Percentiles rank a stretch among this genome's conserved stretches.
These are phyloP conservation scores for Glaciozyma antarctica DNA, from an alignment of 768 basidiomycete species.

Conservation along the genomic window DNA sequence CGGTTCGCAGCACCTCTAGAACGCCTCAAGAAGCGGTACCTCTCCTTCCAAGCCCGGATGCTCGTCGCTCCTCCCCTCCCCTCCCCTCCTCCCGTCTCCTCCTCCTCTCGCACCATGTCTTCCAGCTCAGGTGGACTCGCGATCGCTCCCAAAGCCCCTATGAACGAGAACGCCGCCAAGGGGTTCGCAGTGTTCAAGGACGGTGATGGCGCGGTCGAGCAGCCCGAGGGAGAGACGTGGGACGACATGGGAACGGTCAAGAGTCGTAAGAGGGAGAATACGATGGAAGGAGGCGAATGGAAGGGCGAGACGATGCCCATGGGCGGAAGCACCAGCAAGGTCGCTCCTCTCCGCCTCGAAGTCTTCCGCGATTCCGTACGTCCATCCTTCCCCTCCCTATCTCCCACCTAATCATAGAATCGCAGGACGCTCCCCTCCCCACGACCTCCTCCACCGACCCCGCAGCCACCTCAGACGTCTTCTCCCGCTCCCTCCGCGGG, in stretches of 20 bases:
- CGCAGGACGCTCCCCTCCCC: constrained; percentile 14
- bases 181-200: constrained; percentile 34
- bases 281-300: constrained; percentile 41
- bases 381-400: not conserved
- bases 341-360: constrained; percentile 42
- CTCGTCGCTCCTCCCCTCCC: constrained; percentile 41
- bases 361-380: constrained; percentile 44
- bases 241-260: constrained; percentile 44
- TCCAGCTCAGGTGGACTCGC: constrained; percentile 40
- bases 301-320: constrained; percentile 43
- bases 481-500: constrained; percentile 21
- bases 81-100: constrained; percentile 5
- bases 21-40: constrained; percentile 68
- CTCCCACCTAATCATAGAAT: too few relatives aligned
- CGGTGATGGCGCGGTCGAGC: constrained; percentile 7
- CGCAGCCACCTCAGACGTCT: constrained; percentile 19
- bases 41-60: constrained; percentile 61
- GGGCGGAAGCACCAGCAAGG: constrained; percentile 34
- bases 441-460: not conserved
- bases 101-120: constrained; percentile 11
- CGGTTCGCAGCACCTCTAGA: constrained; percentile 72
- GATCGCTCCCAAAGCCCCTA: constrained; percentile 31
- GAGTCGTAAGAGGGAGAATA: constrained; percentile 43
- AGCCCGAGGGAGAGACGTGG: constrained; percentile 38
- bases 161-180: constrained; percentile 29